Evolutionary conservation across 2,329 filamentous ascomycete genomes (phyloP).

Genomic region (Zarea fungicola): DNA sequence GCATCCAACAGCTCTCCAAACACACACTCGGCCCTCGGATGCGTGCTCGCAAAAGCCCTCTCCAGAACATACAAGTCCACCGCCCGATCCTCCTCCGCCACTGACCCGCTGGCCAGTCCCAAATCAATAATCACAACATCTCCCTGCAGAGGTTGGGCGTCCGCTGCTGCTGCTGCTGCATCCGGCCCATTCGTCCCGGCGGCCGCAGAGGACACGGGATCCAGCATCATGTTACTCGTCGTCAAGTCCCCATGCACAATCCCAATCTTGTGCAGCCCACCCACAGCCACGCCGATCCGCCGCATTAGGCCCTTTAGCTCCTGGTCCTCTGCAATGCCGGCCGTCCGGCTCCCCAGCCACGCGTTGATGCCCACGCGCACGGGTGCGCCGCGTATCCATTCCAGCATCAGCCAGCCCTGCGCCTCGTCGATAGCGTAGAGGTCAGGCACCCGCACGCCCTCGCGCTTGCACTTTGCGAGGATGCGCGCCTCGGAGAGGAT

Average conservation of each 20-base stretch:
- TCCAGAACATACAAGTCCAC: constrained; percentile 96
- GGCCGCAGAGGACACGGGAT: too few relatives aligned
- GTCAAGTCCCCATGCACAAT: constrained; percentile 94
- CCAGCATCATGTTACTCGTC: constrained; percentile 92
- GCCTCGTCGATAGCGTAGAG: constrained; percentile 64
- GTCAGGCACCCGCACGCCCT: constrained; percentile 76
- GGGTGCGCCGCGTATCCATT: constrained; percentile 74
- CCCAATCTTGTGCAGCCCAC: constrained; percentile 73
- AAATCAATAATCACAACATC: constrained; percentile 93
- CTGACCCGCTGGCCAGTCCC: constrained; percentile 75
- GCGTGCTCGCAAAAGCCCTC: constrained; percentile 88
- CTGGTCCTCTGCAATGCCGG: constrained; percentile 36
- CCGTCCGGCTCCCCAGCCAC: constrained; percentile 52
- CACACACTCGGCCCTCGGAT: constrained; percentile 75
- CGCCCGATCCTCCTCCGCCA: constrained; percentile 85
- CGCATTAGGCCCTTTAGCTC: constrained; percentile 59
- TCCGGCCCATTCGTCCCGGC: too few relatives aligned
- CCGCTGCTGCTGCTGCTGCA: too few relatives aligned
- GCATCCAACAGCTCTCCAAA: constrained; percentile 69
- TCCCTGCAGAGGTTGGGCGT: constrained; percentile 47
- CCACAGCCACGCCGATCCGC: constrained; percentile 66
- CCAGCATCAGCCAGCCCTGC: constrained; percentile 71
- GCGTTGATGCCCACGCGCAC: constrained; percentile 65
- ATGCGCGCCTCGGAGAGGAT: constrained; percentile 87
- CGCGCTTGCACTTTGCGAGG: constrained; percentile 69